These are phyloP conservation scores for Backusella tarrabulga DNA, from an alignment of 192 early-diverging fungal genomes.

Conservation along the genomic window DNA sequence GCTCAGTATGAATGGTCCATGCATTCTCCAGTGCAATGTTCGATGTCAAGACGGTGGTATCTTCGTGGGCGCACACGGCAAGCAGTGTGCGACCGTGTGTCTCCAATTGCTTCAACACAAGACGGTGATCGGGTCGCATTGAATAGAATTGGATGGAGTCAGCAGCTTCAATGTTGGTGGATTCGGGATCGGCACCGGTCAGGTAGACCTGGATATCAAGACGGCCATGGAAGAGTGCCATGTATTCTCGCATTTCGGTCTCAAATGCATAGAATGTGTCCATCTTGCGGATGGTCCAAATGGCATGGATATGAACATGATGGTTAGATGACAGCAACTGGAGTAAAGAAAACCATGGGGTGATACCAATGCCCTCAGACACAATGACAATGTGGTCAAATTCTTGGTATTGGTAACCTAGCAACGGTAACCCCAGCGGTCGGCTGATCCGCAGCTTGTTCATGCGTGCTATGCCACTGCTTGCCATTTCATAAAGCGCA, in stretches of 20 bases:
- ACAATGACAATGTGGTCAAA: slow-evolving; percentile 10
- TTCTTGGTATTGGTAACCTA: background rate
- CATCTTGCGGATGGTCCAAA: background rate
- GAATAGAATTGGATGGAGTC: background rate
- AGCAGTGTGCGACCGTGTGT: background rate
- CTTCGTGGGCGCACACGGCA: background rate
- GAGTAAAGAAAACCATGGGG: slow-evolving; percentile 23
- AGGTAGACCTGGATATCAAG: background rate
- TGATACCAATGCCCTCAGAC: slow-evolving; percentile 29
- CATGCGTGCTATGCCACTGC: background rate
- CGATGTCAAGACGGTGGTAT: background rate
- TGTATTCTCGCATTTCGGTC: background rate
- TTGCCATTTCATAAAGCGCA: background rate
- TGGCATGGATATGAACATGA: background rate
- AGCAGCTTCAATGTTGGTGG: background rate
- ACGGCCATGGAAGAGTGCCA: background rate
- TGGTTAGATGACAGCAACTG: background rate
- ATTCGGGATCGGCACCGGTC: background rate
- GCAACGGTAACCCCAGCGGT: background rate
- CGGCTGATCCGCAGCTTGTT: background rate
- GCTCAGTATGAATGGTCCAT: background rate
- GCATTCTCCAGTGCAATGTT: background rate
- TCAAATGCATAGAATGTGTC: slow-evolving; percentile 11
- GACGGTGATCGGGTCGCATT: background rate
- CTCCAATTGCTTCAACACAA: background rate